Evolutionary conservation across 495 filamentous ascomycete genomes (phyloP), one percentile per base, ranked within the genome.

Genomic region (Aspergillus coremiiformis): DNA sequence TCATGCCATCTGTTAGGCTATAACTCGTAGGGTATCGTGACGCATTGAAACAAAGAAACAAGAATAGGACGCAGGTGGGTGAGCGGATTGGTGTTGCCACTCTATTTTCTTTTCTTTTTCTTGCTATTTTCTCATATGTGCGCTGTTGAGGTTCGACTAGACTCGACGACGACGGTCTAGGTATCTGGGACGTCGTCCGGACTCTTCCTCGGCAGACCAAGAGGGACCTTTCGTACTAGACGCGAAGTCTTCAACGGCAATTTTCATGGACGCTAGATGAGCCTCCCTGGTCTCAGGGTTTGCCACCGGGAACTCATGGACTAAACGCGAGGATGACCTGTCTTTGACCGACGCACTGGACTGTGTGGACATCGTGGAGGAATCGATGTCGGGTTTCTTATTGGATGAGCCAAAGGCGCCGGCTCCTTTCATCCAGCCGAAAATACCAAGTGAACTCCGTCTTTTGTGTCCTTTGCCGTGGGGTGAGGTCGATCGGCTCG

Each of bases 351-450:
- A 19, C 24, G 10, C 45, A 30, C 4, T 39, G 29, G 45, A 5
- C 14, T 37, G 37, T 3, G 52, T 24, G 29, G 56, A 56, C 20
- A 65, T 54, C 5, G 53, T 53, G 3, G 55, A 21, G 12, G 44
- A 7, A 39, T 58, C 52, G 8, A 54, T 4, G 0, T 58, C 58
- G 21, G 55, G 47, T 41, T 63, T 66, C 15, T 73, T 59, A 14
- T 49, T 50, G 8, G 47, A 48, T 10, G 62, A 59, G 15, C 61
- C 65, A 27, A 70, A 63, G 0, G 60, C 63, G 45, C 64, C 55
- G 19, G 67, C 60, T 2, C 66, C 61, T 45, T 75, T 75, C 66
- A 75, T 70, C 72, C 72, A 75, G 30, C 69, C 62, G 35, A 74
- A 66, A 21, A 75, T 67, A 3, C 69, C 65, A 1, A 73, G 57